Conservation (phyloP, 1,284 basidiomycete species). For the Boletus holoroseus region DNA sequence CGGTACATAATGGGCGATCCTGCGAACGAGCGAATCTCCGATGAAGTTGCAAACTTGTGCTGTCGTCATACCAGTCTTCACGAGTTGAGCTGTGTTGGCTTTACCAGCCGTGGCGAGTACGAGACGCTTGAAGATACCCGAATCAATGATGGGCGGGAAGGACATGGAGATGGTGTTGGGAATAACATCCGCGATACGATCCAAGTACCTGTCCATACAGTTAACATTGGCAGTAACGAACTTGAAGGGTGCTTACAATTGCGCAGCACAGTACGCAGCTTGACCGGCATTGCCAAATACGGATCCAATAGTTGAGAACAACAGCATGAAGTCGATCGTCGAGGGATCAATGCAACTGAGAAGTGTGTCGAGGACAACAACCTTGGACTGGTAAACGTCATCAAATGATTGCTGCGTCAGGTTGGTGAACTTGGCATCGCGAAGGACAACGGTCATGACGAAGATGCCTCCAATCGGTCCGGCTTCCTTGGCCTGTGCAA, state of each 20-base stretch:
- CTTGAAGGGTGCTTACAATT: conserved; percentile 20
- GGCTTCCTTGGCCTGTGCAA: conserved; percentile 18
- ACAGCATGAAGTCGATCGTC: conserved; percentile 29
- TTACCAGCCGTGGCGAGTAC: conserved; percentile 25
- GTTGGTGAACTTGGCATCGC: conserved; percentile 31
- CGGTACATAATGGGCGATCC: conserved; percentile 30
- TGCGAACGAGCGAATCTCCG: conserved; percentile 29
- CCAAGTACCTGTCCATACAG: conserved; percentile 23
- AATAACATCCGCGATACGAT: conserved; percentile 26
- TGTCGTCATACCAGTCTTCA: conserved; percentile 31
- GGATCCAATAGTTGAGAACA: conserved; percentile 33
- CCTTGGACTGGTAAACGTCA: conserved; percentile 32
- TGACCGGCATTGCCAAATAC: conserved; percentile 34
- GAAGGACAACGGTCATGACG: conserved; percentile 34
- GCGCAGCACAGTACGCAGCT: conserved; percentile 31
- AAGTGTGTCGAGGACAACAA: conserved; percentile 26
- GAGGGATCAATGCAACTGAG: conserved; percentile 24
- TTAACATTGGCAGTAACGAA: not conserved
- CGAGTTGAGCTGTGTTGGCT: conserved; percentile 30
- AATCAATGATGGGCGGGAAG: conserved; percentile 34
- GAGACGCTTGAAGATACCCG: conserved; percentile 32
- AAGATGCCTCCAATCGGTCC: not conserved
- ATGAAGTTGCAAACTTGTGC: conserved; percentile 32
- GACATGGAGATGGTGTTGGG: conserved; percentile 33
- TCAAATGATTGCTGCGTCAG: conserved; percentile 32